Conservation (phyloP, 805 yeast species). For the Wickerhamomyces kurtzmanii region DNA sequence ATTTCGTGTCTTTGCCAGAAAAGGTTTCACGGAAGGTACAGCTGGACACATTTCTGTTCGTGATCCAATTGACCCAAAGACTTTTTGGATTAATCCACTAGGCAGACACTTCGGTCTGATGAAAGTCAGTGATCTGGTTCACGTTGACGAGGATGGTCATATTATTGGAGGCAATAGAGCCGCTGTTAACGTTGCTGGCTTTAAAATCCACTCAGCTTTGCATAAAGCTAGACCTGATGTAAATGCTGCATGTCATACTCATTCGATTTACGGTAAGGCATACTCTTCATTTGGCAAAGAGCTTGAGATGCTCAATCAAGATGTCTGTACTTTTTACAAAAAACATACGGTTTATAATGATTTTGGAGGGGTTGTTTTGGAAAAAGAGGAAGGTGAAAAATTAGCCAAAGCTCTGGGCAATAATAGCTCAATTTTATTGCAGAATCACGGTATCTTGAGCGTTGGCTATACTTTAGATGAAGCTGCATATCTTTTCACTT, state of each 20-base stretch:
- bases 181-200: conserved; percentile 60
- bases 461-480: conserved; percentile 66
- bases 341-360: conserved; percentile 54
- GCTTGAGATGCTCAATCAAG: conserved; percentile 76
- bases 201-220: conserved; percentile 57
- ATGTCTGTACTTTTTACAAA: conserved; percentile 58
- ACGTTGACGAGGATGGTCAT: conserved; percentile 52
- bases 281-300: conserved; percentile 56
- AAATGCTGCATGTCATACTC: conserved; percentile 65
- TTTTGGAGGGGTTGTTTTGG: conserved; percentile 76
- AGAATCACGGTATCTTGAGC: conserved; percentile 67
- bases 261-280: conserved; percentile 55
- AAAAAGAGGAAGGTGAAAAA: conserved; percentile 49
- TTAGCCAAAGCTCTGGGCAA: conserved; percentile 54
- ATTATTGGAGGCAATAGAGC: conserved; percentile 49
- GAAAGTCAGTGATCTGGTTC: conserved; percentile 54
- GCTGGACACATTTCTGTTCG: conserved; percentile 84
- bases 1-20: conserved; percentile 73
- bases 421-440: conserved; percentile 46
- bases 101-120: conserved; percentile 64
- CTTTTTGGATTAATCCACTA: conserved; percentile 87
- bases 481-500: conserved; percentile 56
- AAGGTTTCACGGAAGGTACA: conserved; percentile 64
- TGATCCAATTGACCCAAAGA: conserved; percentile 71
- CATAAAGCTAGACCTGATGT: conserved; percentile 65